phyloP scores from a whole-genome alignment of 306 rosid genomes.

The Hylodesmum podocarpum region DNA sequence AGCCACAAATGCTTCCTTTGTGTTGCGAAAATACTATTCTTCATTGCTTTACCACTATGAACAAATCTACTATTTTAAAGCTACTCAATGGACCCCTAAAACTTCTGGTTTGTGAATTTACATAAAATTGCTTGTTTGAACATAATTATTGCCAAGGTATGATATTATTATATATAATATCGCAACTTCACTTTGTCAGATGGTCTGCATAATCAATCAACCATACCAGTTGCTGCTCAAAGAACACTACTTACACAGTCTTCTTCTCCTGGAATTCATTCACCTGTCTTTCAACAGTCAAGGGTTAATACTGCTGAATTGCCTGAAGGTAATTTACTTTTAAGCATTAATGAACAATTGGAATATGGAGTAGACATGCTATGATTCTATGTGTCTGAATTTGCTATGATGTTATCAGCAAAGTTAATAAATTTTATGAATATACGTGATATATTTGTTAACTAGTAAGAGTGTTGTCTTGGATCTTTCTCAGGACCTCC shows the following conservation, averaged over 20 bases:
- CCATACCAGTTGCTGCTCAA: conserved; percentile 21
- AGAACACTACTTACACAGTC: conserved; percentile 34
- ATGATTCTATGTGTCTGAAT: too few relatives aligned
- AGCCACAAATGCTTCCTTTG: conserved; percentile 89
- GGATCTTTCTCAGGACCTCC: conserved; percentile 31
- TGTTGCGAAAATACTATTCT: conserved; percentile 71
- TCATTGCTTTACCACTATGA: conserved; percentile 76
- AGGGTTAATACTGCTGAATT: conserved; percentile 28
- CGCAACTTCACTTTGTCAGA: conserved; percentile 38
- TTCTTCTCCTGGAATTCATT: conserved; percentile 15
- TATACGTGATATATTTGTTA: background rate
- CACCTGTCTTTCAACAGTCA: conserved; percentile 18
- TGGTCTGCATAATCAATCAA: conserved; percentile 30
- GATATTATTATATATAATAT: conserved; percentile 17
- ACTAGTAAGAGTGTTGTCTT: background rate
- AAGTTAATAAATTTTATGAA: too few relatives aligned
- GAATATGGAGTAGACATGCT: background rate
- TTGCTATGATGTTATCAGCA: too few relatives aligned
- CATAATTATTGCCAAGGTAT: background rate
- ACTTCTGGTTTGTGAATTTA: conserved; percentile 39
- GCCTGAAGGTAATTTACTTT: conserved; percentile 50
- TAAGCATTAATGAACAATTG: too few relatives aligned
- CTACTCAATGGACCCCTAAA: conserved; percentile 41
- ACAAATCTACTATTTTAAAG: conserved; percentile 67
- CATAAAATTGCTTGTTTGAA: background rate